Base-by-base conservation (phyloP, 2,329 filamentous ascomycete species). In the Ustilaginoidea virens region DNA sequence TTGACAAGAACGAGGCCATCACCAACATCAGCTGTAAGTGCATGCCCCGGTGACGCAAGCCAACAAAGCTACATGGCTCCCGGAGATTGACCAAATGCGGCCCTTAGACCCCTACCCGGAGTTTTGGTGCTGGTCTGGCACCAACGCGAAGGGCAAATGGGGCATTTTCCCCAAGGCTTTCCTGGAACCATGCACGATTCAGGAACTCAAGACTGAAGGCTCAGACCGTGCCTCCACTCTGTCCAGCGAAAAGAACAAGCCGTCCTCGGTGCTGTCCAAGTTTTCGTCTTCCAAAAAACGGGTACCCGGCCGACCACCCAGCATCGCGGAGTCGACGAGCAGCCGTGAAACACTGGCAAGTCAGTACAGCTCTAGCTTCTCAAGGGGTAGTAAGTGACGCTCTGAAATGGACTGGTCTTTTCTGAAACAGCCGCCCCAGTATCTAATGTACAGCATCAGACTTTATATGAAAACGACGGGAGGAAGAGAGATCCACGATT, bases 1-100 rank as follows among this genome's bases (percentile, higher is more conserved):
- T 80, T 42, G 72, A 75, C 17, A 76, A 74, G 44, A 70, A 69
- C 13, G 75, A 80, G 36, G 58, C 63, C 3, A 75, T 79, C 11
- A 71, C 62, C 37, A 81, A 75, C 50, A 81, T 69, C 15, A 54
- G 52, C 29, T 69, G 64, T 64, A 43, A 55, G 63, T 58, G 5
- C 3, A 7, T 28, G 5, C 28, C n/a, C 5, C 1, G 23, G 5
- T 14, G 5, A 8, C 5, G 7, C 19, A 7, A 21, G 11, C 19
- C 19, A 21, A 11, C 19, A 21, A 21, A n/a, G n/a, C n/a, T n/a
- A n/a, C n/a, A n/a, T n/a, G n/a, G n/a, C n/a, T n/a, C n/a, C n/a
- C 19, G 11, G 19, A 21, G 19, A 22, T 25, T 38, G 25, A 40
- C 31, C 22, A n/a, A 4, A 12, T 3, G 4, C 16, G 7, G 5